Evolutionary conservation across 73 alveolate genomes (phyloP).

Genomic region (Uronychia setigera): DNA sequence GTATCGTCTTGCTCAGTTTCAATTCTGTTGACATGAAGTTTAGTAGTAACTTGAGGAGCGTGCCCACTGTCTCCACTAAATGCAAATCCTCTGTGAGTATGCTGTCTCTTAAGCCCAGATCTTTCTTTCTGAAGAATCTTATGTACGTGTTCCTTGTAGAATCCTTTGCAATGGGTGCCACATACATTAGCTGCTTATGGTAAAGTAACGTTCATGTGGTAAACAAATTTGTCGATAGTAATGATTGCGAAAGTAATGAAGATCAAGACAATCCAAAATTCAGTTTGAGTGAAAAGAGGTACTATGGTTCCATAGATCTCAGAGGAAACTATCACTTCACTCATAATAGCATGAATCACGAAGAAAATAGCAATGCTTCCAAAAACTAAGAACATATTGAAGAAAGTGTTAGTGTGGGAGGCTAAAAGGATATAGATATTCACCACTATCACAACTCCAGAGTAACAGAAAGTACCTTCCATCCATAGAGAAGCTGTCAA

Average conservation of each 20-base stretch:
- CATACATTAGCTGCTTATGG: too few species aligned
- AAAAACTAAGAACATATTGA: constrained; percentile 24
- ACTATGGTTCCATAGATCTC: constrained; percentile 2
- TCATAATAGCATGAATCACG: neutral
- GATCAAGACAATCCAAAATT: neutral
- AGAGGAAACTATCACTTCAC: neutral
- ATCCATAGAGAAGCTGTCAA: constrained; percentile 71
- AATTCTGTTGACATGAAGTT: too few species aligned
- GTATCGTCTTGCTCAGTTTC: too few species aligned
- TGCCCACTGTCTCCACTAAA: constrained; percentile 54
- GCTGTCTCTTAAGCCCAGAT: too few species aligned
- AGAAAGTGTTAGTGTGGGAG: constrained; percentile 30
- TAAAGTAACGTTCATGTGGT: too few species aligned
- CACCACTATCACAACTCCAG: constrained; percentile 82
- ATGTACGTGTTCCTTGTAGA: too few species aligned
- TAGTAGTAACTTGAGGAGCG: constrained; percentile 47
- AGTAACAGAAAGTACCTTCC: constrained; percentile 86
- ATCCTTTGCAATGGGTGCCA: too few species aligned
- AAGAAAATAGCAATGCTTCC: neutral
- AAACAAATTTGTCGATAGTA: constrained; percentile 9
- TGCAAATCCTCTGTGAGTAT: constrained; percentile 36
- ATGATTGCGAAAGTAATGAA: constrained; percentile 10
- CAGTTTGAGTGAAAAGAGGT: neutral
- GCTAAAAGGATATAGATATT: constrained; percentile 78
- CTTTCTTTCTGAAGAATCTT: too few species aligned